Conservation (phyloP, 768 basidiomycete genomes). For the Tricholoma matsutake region DNA sequence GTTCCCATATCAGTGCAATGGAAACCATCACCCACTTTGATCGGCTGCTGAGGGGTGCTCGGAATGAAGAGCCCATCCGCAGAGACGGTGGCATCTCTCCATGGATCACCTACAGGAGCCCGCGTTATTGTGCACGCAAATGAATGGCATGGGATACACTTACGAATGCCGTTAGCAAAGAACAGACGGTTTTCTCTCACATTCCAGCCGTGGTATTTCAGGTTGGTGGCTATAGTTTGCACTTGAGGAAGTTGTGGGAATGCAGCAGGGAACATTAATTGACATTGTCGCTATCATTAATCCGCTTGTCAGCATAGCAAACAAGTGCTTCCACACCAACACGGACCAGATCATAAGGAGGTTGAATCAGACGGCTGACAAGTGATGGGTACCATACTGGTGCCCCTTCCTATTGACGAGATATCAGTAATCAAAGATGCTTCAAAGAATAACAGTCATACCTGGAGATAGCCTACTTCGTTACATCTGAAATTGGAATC, state of each 20-base stretch:
- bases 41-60: slow-evolving; percentile 54
- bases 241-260: slow-evolving; percentile 48
- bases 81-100: slow-evolving; percentile 68
- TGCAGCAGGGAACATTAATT: slow-evolving; percentile 59
- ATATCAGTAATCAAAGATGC: neutral
- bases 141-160: slow-evolving; percentile 22
- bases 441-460: slow-evolving; percentile 9
- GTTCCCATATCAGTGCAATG: slow-evolving; percentile 60
- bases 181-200: slow-evolving; percentile 55
- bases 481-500: slow-evolving; percentile 49
- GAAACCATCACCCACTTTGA: slow-evolving; percentile 60
- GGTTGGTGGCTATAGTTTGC: slow-evolving; percentile 41
- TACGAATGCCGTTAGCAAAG: slow-evolving; percentile 68
- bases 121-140: neutral
- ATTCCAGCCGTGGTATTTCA: slow-evolving; percentile 59
- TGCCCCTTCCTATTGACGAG: slow-evolving; percentile 36
- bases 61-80: slow-evolving; percentile 42
- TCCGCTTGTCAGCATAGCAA: neutral
- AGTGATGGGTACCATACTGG: slow-evolving; percentile 39
- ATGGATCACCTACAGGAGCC: slow-evolving; percentile 56
- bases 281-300: slow-evolving; percentile 58
- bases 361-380: slow-evolving; percentile 54
- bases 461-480: slow-evolving; percentile 61
- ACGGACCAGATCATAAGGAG: slow-evolving; percentile 51
- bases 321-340: neutral